Base-by-base conservation (phyloP, 2,329 filamentous ascomycete genomes). In the Talaromyces atroroseus region DNA sequence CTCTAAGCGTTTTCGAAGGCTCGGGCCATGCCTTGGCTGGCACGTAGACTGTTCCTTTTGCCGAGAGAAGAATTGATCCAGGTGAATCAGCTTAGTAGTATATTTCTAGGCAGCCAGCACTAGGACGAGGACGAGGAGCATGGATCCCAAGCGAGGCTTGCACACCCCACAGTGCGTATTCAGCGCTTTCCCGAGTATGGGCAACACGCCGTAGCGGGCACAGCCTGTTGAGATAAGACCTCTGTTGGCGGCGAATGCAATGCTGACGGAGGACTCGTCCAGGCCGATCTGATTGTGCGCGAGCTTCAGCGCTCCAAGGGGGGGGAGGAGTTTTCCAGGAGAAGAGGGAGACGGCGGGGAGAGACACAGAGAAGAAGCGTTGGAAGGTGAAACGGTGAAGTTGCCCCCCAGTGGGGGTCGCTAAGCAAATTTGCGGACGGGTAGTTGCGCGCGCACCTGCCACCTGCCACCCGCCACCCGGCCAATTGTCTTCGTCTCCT, bases 161-260 rank as follows among this genome's bases (percentile, higher is more conserved):
- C 8, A 34, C 29, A 46, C 51, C 20, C 24, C 24, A 48, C 44
- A 36, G 21, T 26, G 10, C 45, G 48, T 49, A 21, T 23, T 38
- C 52, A 12, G 45, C 52, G 45, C 52, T 16, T 48, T 49, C 6
- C 52, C 52, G 16, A 23, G 52, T 49, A 49, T 32, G 52, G 52
- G 21, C 18, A 54, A 54, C 24, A 54, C 52, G 52, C 52, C 52
- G 52, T 23, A 34, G 16, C 24, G 52, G 44, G 16, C n/a, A 24
- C 23, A 36, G 34, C 45, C 26, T 21, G 38, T 44, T 21, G 8
- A 21, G 40, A 11, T 53, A 36, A 23, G 42, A 38, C 40, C 23
- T 45, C n/a, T 42, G 38, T n/a, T n/a, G n/a, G n/a, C n/a, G n/a
- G n/a, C n/a, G n/a, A n/a, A n/a, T 29, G 26, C 26, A 29, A 29